Conservation (phyloP, 2,329 filamentous ascomycete genomes). For the Stemphylium lycopersici region DNA sequence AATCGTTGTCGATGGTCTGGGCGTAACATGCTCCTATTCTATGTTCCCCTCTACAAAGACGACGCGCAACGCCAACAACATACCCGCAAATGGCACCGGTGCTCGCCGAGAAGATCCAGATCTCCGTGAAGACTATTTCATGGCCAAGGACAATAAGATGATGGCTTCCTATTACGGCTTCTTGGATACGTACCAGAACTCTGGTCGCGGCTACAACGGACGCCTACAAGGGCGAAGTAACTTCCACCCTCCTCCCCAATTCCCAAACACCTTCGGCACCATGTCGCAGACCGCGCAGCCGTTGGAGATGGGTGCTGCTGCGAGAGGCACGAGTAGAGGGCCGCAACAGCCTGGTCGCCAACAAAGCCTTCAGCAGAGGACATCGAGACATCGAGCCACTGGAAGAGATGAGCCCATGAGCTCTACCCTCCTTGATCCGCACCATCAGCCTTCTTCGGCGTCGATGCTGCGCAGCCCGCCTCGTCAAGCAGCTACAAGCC, state of each 20-base stretch:
- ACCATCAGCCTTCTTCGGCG: slow-evolving; percentile 69
- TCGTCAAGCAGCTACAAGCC: slow-evolving; percentile 54
- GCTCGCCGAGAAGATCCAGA: slow-evolving; percentile 57
- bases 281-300: slow-evolving; percentile 58
- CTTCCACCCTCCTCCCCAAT: slow-evolving; percentile 77
- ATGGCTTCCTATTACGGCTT: slow-evolving; percentile 96
- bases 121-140: slow-evolving; percentile 88
- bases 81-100: slow-evolving; percentile 47
- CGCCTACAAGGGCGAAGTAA: slow-evolving; percentile 37
- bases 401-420: slow-evolving; percentile 66
- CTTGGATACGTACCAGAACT: slow-evolving; percentile 76
- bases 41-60: slow-evolving; percentile 96
- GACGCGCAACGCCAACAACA: slow-evolving; percentile 57
- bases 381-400: slow-evolving; percentile 27
- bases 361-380: slow-evolving; percentile 32
- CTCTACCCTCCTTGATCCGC: slow-evolving; percentile 75
- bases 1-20: slow-evolving; percentile 92
- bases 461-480: slow-evolving; percentile 52
- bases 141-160: slow-evolving; percentile 97
- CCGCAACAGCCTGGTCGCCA: slow-evolving; percentile 22
- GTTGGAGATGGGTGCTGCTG: slow-evolving; percentile 46
- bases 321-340: slow-evolving; percentile 36
- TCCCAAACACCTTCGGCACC: slow-evolving; percentile 67
- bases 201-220: slow-evolving; percentile 43
- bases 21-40: slow-evolving; percentile 95